These are phyloP conservation scores for Pichia pseudocactophila DNA, from an alignment of 805 yeast species.

Conservation along the genomic window DNA sequence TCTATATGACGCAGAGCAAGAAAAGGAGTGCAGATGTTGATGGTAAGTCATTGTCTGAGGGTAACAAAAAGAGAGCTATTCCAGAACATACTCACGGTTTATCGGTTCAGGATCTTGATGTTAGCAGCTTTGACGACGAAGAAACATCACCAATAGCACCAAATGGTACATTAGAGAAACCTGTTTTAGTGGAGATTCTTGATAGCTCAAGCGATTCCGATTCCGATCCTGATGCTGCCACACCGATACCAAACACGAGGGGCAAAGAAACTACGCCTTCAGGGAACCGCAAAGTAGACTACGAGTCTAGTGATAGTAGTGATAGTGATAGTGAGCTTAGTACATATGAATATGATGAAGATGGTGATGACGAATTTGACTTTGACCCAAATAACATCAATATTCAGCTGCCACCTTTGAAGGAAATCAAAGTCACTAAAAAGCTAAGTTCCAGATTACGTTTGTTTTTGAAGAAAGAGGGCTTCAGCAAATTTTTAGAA, in stretches of 20 bases:
- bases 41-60: not conserved
- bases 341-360: constrained; percentile 9
- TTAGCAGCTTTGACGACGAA: not conserved
- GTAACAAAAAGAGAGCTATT: not conserved
- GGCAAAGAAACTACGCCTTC: not conserved
- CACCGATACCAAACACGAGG: not conserved
- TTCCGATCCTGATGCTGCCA: not conserved
- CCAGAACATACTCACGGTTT: not conserved
- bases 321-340: constrained; percentile 11
- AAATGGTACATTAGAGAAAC: too few species aligned
- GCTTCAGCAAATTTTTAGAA: constrained; percentile 51
- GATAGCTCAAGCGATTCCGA: too few species aligned
- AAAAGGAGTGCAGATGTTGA: not conserved
- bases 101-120: not conserved
- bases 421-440: constrained; percentile 26
- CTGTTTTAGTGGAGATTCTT: too few species aligned
- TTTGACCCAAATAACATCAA: constrained; percentile 6
- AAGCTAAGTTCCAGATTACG: constrained; percentile 40
- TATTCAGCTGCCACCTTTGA: constrained; percentile 13
- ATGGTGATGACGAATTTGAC: constrained; percentile 3
- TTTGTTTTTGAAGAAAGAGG: constrained; percentile 47
- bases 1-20: not conserved
- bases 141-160: too few species aligned
- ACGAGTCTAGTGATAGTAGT: constrained; percentile 4
- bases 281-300: constrained; percentile 4